Base-by-base conservation (phyloP, 208 protist species). In the Tritrichomonas foetus region DNA sequence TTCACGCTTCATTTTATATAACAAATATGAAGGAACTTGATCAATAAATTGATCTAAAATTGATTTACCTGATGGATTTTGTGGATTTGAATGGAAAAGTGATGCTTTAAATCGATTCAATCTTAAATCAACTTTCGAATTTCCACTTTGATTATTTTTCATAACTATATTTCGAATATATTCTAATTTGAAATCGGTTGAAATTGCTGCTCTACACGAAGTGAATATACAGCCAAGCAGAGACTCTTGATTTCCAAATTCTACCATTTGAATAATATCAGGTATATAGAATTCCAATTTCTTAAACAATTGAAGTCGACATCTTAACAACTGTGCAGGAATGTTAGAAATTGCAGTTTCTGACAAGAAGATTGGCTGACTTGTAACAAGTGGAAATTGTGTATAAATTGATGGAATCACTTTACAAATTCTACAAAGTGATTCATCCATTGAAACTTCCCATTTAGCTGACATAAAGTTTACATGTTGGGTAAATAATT, bases 11-110 rank as follows among this genome's bases (percentile, higher is more conserved):
- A 89, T 8, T 39, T 16, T n/a, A 5, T 13, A n/a, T 25, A 89
- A 39, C 11, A 33, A n/a, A 16, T 53, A 20, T 11, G 57, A 13
- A 3, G 78, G 41, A 1, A 47, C 47, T 50, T 89, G 78, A 22
- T 89, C 41, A 14, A 89, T 89, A n/a, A 89, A 89, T 49, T 89
- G 78, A 2, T 25, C 33, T 20, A 89, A 47, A 39, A 89, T 89
- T 27, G 78, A 57, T 39, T 89, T 20, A 39, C 78, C 78, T 27
- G 44, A 27, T 20, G 78, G 41, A 57, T 89, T 57, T 20, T 44
- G 33, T 57, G 78, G 78, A 16, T 49, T 89, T 8, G 47, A 20
- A 47, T 49, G 20, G 41, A 53, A 47, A 3, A 89, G 22, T 20
- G 78, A 44, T 41, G 41, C 47, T 39, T 89, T 53, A n/a, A 61